phyloP scores from a whole-genome alignment of 2,329 filamentous ascomycete genomes.

The Diaporthe batatas region DNA sequence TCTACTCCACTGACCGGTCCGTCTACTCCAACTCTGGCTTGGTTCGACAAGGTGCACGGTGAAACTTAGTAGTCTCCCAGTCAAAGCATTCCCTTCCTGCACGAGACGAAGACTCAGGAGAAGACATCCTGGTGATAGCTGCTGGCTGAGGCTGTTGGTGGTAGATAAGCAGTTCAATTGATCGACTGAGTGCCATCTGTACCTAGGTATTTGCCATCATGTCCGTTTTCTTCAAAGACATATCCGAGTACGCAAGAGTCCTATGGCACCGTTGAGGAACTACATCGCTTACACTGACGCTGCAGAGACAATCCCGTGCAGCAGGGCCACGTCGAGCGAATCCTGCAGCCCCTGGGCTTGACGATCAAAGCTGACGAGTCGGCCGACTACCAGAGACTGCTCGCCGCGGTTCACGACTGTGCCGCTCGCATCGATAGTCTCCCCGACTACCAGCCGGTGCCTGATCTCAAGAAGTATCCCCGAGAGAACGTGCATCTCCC shows the following conservation, averaged over 20 bases:
- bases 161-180: background rate
- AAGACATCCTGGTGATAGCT: background rate
- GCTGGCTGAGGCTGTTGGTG: background rate
- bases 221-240: conserved; percentile 57
- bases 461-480: background rate
- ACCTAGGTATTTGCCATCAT: conserved; percentile 44
- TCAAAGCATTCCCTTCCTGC: background rate
- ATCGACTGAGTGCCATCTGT: conserved; percentile 33
- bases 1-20: background rate
- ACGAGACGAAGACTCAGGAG: too few species aligned
- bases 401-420: conserved; percentile 65
- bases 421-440: conserved; percentile 59
- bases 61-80: too few species aligned
- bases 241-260: conserved; percentile 41
- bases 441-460: conserved; percentile 54
- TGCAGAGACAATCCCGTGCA: conserved; percentile 53
- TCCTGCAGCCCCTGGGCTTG: conserved; percentile 54
- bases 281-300: background rate
- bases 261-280: background rate
- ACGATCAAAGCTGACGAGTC: conserved; percentile 53
- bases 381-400: conserved; percentile 60
- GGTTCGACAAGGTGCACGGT: background rate
- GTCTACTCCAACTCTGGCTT: background rate
- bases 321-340: conserved; percentile 54
- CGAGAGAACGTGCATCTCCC: conserved; percentile 14